phyloP scores from a whole-genome alignment of 2,329 filamentous ascomycete genomes.

The Colletotrichum salicis region DNA sequence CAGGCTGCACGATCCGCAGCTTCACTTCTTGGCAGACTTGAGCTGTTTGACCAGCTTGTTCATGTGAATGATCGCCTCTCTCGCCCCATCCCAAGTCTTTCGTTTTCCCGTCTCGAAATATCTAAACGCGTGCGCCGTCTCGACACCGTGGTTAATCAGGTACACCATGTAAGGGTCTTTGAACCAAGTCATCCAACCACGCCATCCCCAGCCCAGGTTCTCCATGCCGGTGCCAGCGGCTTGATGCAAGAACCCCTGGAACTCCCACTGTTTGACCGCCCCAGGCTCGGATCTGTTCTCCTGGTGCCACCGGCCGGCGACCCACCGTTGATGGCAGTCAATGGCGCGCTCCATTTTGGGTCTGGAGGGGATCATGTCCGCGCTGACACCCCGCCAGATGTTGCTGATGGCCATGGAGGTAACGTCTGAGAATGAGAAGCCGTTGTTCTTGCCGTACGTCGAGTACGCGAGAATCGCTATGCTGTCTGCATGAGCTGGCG shows the following conservation, averaged over 20 bases:
- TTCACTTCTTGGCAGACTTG: constrained; percentile 8
- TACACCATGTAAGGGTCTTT: constrained; percentile 49
- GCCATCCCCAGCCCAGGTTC: constrained; percentile 52
- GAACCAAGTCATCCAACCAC: constrained; percentile 55
- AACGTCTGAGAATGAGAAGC: constrained; percentile 49
- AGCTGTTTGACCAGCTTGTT: constrained; percentile 47
- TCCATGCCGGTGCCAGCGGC: constrained; percentile 55
- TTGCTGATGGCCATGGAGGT: constrained; percentile 52
- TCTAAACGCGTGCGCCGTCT: constrained; percentile 52
- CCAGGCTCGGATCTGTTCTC: constrained; percentile 36
- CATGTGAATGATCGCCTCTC: constrained; percentile 45
- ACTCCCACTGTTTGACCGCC: constrained; percentile 45
- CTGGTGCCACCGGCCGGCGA: constrained; percentile 38
- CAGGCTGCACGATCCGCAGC: not conserved
- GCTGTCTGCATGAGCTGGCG: constrained; percentile 49
- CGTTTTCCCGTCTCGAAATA: constrained; percentile 54
- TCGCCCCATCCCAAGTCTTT: constrained; percentile 51
- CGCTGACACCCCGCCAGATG: constrained; percentile 47
- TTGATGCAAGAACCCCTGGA: constrained; percentile 48
- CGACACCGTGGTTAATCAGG: constrained; percentile 51
- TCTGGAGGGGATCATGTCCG: constrained; percentile 41
- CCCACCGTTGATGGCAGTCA: constrained; percentile 42
- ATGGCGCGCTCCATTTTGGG: constrained; percentile 44
- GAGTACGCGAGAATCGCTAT: constrained; percentile 48
- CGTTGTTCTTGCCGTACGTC: constrained; percentile 43